phyloP scores from a whole-genome alignment of 2,329 filamentous ascomycete genomes.

The Calonectria crousiana region DNA sequence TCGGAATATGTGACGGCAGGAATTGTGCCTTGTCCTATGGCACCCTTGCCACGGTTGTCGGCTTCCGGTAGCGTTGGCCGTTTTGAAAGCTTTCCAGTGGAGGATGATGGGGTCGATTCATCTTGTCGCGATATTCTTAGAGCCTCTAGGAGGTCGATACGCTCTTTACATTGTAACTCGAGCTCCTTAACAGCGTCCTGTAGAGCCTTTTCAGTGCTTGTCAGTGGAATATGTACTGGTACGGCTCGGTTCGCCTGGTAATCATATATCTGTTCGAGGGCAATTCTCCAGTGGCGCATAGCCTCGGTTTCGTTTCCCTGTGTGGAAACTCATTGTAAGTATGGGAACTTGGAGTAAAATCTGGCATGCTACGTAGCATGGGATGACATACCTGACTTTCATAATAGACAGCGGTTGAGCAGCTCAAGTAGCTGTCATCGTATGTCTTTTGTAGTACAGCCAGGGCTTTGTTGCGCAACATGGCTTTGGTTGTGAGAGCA shows the following conservation, averaged over 20 bases:
- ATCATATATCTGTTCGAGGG: conserved; percentile 89
- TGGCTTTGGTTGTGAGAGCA: conserved; percentile 50
- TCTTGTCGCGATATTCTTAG: conserved; percentile 74
- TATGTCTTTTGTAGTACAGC: conserved; percentile 95
- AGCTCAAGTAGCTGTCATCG: conserved; percentile 94
- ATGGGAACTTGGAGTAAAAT: not conserved
- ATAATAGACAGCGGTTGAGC: conserved; percentile 96
- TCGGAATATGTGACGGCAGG: conserved; percentile 84
- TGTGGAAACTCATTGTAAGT: conserved; percentile 52
- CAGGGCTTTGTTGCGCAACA: conserved; percentile 68
- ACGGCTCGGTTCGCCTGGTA: conserved; percentile 83
- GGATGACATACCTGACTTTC: conserved; percentile 79
- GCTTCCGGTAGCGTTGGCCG: conserved; percentile 35
- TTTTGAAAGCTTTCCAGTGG: conserved; percentile 39
- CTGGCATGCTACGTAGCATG: not conserved
- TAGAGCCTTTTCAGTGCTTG: conserved; percentile 86
- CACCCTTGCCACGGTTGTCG: conserved; percentile 60
- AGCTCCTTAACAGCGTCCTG: conserved; percentile 85
- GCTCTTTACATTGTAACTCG: conserved; percentile 92
- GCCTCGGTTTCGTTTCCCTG: conserved; percentile 94
- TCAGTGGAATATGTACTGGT: conserved; percentile 75
- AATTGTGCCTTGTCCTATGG: conserved; percentile 85
- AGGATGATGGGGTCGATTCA: conserved; percentile 31
- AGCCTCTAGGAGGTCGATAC: conserved; percentile 88
- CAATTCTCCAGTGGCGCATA: conserved; percentile 88